Evolutionary conservation across 2,329 filamentous ascomycete species (phyloP).

Genomic region (Phyllosticta citribraziliensis): DNA sequence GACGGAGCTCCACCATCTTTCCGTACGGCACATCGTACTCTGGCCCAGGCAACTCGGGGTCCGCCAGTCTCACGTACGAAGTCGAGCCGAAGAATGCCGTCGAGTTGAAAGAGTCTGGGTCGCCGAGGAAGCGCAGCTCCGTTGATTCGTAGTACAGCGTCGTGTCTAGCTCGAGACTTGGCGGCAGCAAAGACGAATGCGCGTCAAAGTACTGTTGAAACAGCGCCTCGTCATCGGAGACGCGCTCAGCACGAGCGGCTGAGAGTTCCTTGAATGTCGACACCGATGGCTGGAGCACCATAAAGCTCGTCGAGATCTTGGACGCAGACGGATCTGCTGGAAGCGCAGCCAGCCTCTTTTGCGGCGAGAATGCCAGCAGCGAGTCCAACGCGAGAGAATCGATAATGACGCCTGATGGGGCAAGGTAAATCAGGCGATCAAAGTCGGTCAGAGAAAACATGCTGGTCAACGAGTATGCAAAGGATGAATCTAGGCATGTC

Average conservation of each 20-base stretch:
- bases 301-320: slow-evolving; percentile 27
- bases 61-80: slow-evolving; percentile 37
- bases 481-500: slow-evolving; percentile 10
- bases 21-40: slow-evolving; percentile 40
- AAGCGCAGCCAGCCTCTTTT: slow-evolving; percentile 25
- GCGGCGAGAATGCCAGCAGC: slow-evolving; percentile 31
- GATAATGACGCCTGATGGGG: slow-evolving; percentile 35
- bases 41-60: slow-evolving; percentile 40
- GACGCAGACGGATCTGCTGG: slow-evolving; percentile 22
- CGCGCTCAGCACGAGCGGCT: slow-evolving; percentile 16
- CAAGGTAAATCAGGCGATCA: slow-evolving; percentile 36
- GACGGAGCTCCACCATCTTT: slow-evolving; percentile 31
- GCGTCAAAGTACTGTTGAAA: slow-evolving; percentile 23
- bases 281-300: slow-evolving; percentile 27
- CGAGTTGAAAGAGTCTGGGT: slow-evolving; percentile 31
- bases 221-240: slow-evolving; percentile 23
- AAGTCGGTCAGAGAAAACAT: slow-evolving; percentile 36
- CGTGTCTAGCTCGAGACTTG: slow-evolving; percentile 24
- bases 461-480: slow-evolving; percentile 36
- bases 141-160: slow-evolving; percentile 29
- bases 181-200: slow-evolving; percentile 23
- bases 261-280: slow-evolving; percentile 23
- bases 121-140: slow-evolving; percentile 16
- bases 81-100: slow-evolving; percentile 33
- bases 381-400: slow-evolving; percentile 38